Evolutionary conservation across 208 protist genomes (phyloP).

Genomic region (Trypanosoma mega): DNA sequence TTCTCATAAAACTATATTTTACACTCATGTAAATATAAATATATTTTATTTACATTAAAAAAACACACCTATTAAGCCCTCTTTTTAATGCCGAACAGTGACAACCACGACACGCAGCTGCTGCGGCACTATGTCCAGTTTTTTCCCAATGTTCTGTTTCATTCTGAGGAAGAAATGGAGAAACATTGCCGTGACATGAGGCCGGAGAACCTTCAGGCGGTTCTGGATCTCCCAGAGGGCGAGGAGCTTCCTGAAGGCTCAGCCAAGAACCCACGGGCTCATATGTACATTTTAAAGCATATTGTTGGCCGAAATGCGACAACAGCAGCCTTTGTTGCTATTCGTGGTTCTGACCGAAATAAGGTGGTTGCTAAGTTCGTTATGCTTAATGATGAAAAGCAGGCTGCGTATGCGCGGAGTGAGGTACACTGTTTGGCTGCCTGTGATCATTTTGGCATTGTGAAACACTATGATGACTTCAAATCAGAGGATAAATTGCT

Average conservation of each 20-base stretch:
- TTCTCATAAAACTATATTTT: no score
- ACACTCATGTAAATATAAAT: no score
- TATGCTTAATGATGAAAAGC: conserved; percentile 82
- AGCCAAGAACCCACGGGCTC: conserved; percentile 57
- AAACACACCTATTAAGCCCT: no score
- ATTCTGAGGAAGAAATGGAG: conserved; percentile 64
- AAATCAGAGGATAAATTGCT: conserved; percentile 78
- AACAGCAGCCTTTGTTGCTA: conserved; percentile 80
- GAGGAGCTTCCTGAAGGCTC: conserved; percentile 58
- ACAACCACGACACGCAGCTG: conserved; percentile 45
- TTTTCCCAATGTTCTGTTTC: conserved; percentile 82
- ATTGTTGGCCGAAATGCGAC: conserved; percentile 84
- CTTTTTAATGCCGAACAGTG: conserved; percentile 30
- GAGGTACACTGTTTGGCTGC: conserved; percentile 85
- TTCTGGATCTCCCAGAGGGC: conserved; percentile 51
- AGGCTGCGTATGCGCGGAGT: conserved; percentile 78
- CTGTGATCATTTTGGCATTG: conserved; percentile 89
- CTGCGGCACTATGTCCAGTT: conserved; percentile 80
- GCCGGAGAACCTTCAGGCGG: conserved; percentile 31
- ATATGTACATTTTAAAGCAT: conserved; percentile 81
- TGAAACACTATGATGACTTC: conserved; percentile 87
- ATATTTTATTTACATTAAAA: no score
- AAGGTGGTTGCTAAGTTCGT: conserved; percentile 87
- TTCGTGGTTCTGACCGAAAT: conserved; percentile 56
- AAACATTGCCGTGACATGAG: conserved; percentile 42